Percentiles rank a stretch among this genome's conserved stretches.
phyloP scores from a whole-genome alignment of 2,329 filamentous ascomycete genomes.

The Alternaria hordeiaustralica region DNA sequence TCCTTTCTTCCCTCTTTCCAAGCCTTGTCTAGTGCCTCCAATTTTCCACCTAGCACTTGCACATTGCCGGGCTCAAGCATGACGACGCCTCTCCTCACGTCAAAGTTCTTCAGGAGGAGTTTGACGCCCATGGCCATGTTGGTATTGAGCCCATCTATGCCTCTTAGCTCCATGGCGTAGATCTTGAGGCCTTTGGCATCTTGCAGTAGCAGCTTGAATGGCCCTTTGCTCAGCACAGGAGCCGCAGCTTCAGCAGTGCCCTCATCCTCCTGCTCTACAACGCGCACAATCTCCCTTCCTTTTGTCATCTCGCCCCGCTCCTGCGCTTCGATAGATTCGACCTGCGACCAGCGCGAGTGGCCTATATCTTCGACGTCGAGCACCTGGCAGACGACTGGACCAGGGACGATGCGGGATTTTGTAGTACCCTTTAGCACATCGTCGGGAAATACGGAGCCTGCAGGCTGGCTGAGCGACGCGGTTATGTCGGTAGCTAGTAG shows the following conservation, averaged over 20 bases:
- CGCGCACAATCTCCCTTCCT: constrained; percentile 82
- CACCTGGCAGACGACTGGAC: constrained; percentile 78
- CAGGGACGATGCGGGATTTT: constrained; percentile 63
- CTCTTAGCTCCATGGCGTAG: constrained; percentile 74
- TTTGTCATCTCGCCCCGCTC: constrained; percentile 75
- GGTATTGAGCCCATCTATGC: constrained; percentile 70
- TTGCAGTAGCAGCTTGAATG: constrained; percentile 83
- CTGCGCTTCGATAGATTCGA: constrained; percentile 78
- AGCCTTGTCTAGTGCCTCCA: constrained; percentile 78
- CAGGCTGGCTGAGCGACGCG: constrained; percentile 56
- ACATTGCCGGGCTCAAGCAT: constrained; percentile 74
- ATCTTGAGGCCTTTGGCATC: constrained; percentile 72
- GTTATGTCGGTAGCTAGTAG: constrained; percentile 81
- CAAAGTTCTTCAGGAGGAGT: constrained; percentile 70
- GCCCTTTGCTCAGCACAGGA: constrained; percentile 57
- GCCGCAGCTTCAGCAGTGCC: constrained; percentile 35
- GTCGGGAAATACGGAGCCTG: constrained; percentile 61
- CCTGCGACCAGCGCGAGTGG: constrained; percentile 81
- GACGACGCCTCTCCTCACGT: constrained; percentile 77
- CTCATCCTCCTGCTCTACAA: constrained; percentile 62
- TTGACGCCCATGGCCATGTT: constrained; percentile 81
- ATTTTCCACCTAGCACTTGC: constrained; percentile 82
- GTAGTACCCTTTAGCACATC: constrained; percentile 63
- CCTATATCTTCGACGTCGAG: constrained; percentile 85
- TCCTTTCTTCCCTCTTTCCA: constrained; percentile 78